Base-by-base conservation (phyloP, 352 stramenopile species). In the Phytopythium sindhum region DNA sequence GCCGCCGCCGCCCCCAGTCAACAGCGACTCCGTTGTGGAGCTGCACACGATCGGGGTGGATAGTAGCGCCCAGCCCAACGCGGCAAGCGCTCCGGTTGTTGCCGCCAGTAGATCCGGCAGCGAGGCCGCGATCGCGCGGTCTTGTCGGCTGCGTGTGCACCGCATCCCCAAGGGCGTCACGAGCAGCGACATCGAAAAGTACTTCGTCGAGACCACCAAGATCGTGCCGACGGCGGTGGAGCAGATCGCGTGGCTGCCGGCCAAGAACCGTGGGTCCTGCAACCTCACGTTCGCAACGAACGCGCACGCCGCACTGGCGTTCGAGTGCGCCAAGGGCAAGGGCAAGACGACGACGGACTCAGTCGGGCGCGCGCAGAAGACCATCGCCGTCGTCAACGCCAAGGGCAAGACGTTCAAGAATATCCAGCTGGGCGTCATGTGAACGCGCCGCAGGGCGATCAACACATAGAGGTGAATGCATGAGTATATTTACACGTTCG, bases 361-460 rank as follows among this genome's bases (percentile, higher is more conserved):
- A n/a, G 85, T 93, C 41, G 80, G 84, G 10, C 84, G 87, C 2
- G 61, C 68, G 11, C 77, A 91, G 65, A 94, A 94, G 69, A 75
- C 75, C n/a, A 75, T 95, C 45, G 62, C 78, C 12, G 65, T 95
- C 33, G 70, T 78, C 44, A 89, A 70, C 19, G 67, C 51, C 54
- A 83, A 75, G 61, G 82, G 84, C 62, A 91, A 82, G 60, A 81
- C 70, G n/a, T 95, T 81, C 67, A 88, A 79, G 48, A 86, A 81
- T 60, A 72, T 92, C 62, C 74, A 71, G 41, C 60, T 92, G 23
- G 78, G 77, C 26, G 57, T 88, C 57, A 61, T 61, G 56, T 61
- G 26, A 61, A 5, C 63, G 70, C 10, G 8, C 50, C 77, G 71
- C 55, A 56, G 17, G 42, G 21, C 41, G 26, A 11, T 24, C 48